These are phyloP conservation scores for Rachicladosporium sp. DNA, from an alignment of 2,329 filamentous ascomycete species.

Conservation along the genomic window DNA sequence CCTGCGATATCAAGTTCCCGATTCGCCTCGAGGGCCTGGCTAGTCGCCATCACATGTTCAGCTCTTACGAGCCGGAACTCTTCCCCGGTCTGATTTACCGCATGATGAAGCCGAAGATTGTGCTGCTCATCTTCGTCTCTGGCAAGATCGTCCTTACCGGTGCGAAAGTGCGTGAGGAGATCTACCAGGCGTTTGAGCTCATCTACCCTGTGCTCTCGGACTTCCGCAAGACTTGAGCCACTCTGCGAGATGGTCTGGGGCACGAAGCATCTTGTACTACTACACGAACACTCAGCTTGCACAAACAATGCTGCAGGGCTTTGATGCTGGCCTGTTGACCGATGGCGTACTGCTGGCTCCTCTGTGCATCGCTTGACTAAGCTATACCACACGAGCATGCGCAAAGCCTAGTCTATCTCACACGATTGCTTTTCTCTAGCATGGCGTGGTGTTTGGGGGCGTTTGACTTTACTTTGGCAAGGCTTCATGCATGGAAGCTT, in stretches of 20 bases:
- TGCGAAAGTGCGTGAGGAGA: constrained; percentile 95
- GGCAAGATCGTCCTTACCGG: constrained; percentile 97
- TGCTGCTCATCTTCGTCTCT: constrained; percentile 92
- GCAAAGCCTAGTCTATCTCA: constrained; percentile 1
- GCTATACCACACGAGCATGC: constrained; percentile 3
- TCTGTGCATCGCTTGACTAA: background rate
- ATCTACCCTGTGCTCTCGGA: constrained; percentile 84
- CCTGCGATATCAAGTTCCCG: constrained; percentile 98
- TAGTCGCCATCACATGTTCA: constrained; percentile 97
- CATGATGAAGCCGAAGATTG: constrained; percentile 99
- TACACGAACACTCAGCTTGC: constrained; percentile 17
- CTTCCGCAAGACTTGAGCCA: constrained; percentile 21
- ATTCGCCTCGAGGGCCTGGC: constrained; percentile 93
- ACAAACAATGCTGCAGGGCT: constrained; percentile 15
- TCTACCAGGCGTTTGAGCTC: constrained; percentile 92
- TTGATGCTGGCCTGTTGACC: constrained; percentile 17
- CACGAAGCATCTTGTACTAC: constrained; percentile 6
- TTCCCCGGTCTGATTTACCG: constrained; percentile 99
- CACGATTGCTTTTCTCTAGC: constrained; percentile 12
- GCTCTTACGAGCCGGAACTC: constrained; percentile 93
- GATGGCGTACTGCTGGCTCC: background rate
- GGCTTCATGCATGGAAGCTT: constrained; percentile 11
- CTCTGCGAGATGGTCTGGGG: constrained; percentile 2
- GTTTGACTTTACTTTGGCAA: constrained; percentile 6
- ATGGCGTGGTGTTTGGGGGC: constrained; percentile 21